These are phyloP conservation scores for Lotus japonicus DNA, from an alignment of 306 rosid genomes.

Conservation along the genomic window DNA sequence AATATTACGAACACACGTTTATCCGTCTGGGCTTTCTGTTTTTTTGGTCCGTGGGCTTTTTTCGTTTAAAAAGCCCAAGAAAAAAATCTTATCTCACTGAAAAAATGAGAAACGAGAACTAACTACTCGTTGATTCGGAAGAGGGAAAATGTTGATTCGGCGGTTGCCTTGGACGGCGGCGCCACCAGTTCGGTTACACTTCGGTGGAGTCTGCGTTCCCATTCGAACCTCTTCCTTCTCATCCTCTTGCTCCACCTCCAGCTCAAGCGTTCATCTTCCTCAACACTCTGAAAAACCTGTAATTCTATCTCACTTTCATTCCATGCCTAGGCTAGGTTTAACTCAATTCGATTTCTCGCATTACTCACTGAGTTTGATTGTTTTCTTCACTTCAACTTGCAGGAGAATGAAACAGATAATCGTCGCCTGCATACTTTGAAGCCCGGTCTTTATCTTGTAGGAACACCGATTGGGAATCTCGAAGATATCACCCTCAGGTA, in stretches of 20 bases:
- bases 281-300: slow-evolving; percentile 46
- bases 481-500: slow-evolving; percentile 61
- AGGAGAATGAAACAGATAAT: neutral
- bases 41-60: no score
- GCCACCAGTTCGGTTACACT: slow-evolving; percentile 24
- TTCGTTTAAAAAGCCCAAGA: no score
- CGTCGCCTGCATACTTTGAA: slow-evolving; percentile 23
- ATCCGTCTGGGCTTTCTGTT: no score
- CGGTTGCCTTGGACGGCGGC: slow-evolving; percentile 50
- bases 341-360: neutral
- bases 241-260: slow-evolving; percentile 24
- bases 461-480: slow-evolving; percentile 76
- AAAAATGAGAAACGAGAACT: no score
- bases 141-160: slow-evolving; percentile 44
- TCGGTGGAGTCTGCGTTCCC: neutral
- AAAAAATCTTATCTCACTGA: no score
- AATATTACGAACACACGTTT: no score
- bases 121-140: no score
- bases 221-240: slow-evolving; percentile 5
- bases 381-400: neutral
- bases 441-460: slow-evolving; percentile 82
- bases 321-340: neutral
- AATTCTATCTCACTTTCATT: neutral
- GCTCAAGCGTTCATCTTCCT: slow-evolving; percentile 28
- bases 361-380: neutral